Evolutionary conservation across 768 basidiomycete species (phyloP), one percentile per base, ranked within the genome.

Genomic region (Mrakia hoshinonis): DNA sequence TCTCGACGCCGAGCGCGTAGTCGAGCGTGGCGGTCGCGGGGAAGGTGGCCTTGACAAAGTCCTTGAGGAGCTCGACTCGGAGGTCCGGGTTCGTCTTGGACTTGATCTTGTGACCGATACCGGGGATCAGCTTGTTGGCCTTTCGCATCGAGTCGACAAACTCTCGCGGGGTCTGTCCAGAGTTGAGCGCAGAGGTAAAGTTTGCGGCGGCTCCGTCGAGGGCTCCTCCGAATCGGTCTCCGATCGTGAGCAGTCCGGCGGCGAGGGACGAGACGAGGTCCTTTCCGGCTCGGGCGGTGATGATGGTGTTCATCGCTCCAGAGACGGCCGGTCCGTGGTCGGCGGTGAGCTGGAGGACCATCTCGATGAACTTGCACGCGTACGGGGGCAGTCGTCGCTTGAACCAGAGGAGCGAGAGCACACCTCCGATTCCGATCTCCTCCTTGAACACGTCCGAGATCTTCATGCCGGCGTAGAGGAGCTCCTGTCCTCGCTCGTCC

Each of bases 71-170:
- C 75, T 77, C 76, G 73, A 82, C 82, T 74, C 82, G 81, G 58
- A 91, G 84, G 84, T 93, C 91, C 61, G 91, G 92, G 86, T 94
- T 94, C 82, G 91, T 93, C 75, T 92, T 90, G 75, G 89, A 92
- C 87, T 99, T 99, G 85, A 99, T 96, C 86, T 98, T 98, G 87
- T 99, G 95, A 58, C 95, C 95, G 75, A 99, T 99, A 84, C 95
- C 95, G 75, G 88, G 89, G 84, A 97, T 95, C 74, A 96, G 87
- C 82, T 92, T 92, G 85, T 95, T 96, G 36, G 87, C 87, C 82
- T 93, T 93, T 77, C 93, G 85, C 76, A 89, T 89, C 76, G 87
- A 86, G 81, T 95, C 95, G 76, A 99, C 95, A 76, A 99, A 98
- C 81, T 99, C 94, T 77, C 95, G 87, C n/a, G 95, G 94, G 7